Evolutionary conservation across 1,284 basidiomycete genomes (phyloP), one percentile per base, ranked within the genome.

Genomic region (Ceratobasidium sp.): DNA sequence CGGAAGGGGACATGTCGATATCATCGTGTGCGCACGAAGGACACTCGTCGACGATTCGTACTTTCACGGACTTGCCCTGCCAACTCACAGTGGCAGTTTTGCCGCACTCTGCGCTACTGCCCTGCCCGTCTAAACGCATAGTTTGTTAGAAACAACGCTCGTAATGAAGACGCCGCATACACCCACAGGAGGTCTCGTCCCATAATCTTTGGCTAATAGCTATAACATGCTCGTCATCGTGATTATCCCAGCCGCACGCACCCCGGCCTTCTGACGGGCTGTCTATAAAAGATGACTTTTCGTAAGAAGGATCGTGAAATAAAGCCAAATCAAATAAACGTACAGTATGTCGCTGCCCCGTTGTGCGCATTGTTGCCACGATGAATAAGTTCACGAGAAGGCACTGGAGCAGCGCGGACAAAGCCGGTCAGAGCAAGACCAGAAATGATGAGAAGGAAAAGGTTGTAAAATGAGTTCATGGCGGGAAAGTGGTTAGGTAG

Each of bases 1-100:
- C 52, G 16, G 52, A 23, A 16, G 52, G 52, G 21, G 52, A 55
- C 52, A 55, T 26, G 16, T 55, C 52, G 26, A 55, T 55, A 28
- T 55, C 52, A 16, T 55, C 30, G 16, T 55, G 30, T 55, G 8
- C 52, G 16, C 52, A 55, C 30, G 28, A 16, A 16, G 52, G 52
- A 28, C 52, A 55, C 26, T 55, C 52, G 26, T 55, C 52, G 14
- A 55, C 52, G 6, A 55, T 21, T 6, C 52, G 52, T 16, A 55
- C 52, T 28, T 28, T 7, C 14, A 55, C 52, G 28, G 21, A 26
- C 16, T 55, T 55, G n/a, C 52, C 26, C 14, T 30, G 52, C 52
- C 52, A 55, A 5, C 23, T 55, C 5, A 55, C 26, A 7, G 52
- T 55, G 14, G 52, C 52, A 28, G 52, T 30, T 55, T 55, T 55